Conservation (phyloP, 495 filamentous ascomycete genomes). For the Terfezia boudieri region DNA sequence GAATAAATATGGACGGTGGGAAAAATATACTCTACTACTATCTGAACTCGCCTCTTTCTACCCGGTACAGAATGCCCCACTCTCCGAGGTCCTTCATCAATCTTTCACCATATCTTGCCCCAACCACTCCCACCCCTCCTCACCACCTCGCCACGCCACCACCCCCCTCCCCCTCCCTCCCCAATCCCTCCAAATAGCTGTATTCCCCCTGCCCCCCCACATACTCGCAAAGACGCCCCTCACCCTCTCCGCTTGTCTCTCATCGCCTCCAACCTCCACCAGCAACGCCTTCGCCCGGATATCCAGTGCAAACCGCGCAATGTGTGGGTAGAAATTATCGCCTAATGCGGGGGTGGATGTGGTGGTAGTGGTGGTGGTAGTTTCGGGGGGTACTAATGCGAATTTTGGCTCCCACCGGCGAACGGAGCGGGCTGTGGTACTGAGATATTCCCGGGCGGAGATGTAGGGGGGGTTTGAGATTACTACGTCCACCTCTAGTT, state of each 20-base stretch:
- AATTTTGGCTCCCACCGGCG: slow-evolving; percentile 54
- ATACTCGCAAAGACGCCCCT: slow-evolving; percentile 3
- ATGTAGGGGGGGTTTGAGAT: slow-evolving; percentile 87
- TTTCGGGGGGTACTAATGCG: slow-evolving; percentile 43
- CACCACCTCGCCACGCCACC: slow-evolving; percentile 7
- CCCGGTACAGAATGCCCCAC: too few relatives aligned
- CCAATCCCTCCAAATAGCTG: slow-evolving; percentile 14
- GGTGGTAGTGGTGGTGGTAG: neutral
- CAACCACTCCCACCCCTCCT: slow-evolving; percentile 8
- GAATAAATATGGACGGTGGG: too few relatives aligned
- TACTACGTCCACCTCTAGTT: slow-evolving; percentile 38
- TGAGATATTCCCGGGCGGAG: slow-evolving; percentile 33
- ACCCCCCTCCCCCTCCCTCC: slow-evolving; percentile 15
- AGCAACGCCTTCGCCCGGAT: slow-evolving; percentile 4
- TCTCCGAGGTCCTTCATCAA: too few relatives aligned
- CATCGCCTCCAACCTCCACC: slow-evolving; percentile 8
- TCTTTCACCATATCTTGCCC: neutral
- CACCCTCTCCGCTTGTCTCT: slow-evolving; percentile 12
- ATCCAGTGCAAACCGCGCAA: slow-evolving; percentile 6
- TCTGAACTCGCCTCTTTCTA: too few relatives aligned
- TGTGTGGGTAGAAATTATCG: slow-evolving; percentile 13
- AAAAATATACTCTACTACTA: too few relatives aligned
- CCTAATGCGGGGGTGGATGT: slow-evolving; percentile 6
- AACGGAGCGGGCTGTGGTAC: slow-evolving; percentile 45
- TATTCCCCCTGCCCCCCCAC: slow-evolving; percentile 3